Conservation (phyloP, 2,329 filamentous ascomycete species). For the Neofusicoccum kwambonambiense region DNA sequence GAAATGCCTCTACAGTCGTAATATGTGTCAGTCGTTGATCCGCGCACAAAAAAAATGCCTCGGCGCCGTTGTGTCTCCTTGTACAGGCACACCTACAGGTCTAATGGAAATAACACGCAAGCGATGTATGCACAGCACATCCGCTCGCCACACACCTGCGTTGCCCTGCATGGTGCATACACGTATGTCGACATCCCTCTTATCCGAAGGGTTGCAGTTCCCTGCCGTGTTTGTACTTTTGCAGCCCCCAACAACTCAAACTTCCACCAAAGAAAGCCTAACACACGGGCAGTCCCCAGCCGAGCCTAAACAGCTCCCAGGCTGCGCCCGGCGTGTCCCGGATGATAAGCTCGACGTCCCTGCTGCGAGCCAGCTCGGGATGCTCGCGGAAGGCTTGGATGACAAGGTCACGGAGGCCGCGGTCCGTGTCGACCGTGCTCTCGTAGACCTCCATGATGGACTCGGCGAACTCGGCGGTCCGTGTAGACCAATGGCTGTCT, state of each 20-base stretch:
- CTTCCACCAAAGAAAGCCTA: not conserved
- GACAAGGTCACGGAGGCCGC: conserved; percentile 49
- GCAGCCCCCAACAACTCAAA: not conserved
- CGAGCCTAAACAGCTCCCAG: conserved; percentile 50
- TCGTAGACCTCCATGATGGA: conserved; percentile 51
- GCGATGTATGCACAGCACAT: not conserved
- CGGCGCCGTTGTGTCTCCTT: conserved; percentile 3
- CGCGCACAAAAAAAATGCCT: not conserved
- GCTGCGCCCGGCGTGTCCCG: conserved; percentile 48
- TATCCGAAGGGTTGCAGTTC: not conserved
- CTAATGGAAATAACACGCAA: not conserved
- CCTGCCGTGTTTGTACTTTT: not conserved
- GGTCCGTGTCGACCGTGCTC: conserved; percentile 49
- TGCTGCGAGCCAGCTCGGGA: conserved; percentile 45
- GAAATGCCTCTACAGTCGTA: conserved; percentile 1
- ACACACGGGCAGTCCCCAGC: conserved; percentile 44
- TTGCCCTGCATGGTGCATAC: conserved; percentile 10
- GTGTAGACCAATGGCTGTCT: conserved; percentile 39
- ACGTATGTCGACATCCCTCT: not conserved
- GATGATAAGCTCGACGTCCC: conserved; percentile 46
- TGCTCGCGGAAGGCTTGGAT: conserved; percentile 48
- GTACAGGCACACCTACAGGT: not conserved
- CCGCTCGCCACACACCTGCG: not conserved
- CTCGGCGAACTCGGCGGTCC: conserved; percentile 45
- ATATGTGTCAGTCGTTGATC: not conserved